Evolutionary conservation across 1,284 basidiomycete genomes (phyloP).

Genomic region (Waitea zeae): DNA sequence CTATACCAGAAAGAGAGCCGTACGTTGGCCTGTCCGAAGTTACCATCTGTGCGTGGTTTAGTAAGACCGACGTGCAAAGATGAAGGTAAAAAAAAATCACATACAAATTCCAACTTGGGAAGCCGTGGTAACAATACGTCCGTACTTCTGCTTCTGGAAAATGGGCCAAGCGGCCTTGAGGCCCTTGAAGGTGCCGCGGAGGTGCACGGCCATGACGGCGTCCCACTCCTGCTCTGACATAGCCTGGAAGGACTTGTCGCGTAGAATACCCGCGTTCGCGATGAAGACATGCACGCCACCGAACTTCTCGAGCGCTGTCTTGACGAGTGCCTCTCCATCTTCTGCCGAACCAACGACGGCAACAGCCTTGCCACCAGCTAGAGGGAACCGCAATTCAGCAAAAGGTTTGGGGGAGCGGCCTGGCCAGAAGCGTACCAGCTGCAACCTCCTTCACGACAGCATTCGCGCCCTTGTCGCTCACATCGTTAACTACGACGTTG

Average conservation of each 20-base stretch:
- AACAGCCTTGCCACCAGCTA: conserved; percentile 80
- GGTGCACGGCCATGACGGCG: conserved; percentile 75
- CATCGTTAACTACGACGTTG: conserved; percentile 95
- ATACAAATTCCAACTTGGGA: conserved; percentile 86
- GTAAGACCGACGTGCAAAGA: neutral
- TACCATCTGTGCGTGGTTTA: conserved; percentile 46
- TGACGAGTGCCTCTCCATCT: conserved; percentile 84
- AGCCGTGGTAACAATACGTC: conserved; percentile 87
- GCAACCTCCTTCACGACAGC: conserved; percentile 80
- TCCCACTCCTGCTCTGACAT: conserved; percentile 96
- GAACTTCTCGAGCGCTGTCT: conserved; percentile 77
- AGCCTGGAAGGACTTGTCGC: conserved; percentile 82
- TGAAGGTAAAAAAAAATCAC: conserved; percentile 13
- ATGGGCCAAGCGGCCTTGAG: conserved; percentile 93
- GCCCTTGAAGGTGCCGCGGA: conserved; percentile 66
- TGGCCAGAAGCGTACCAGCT: conserved; percentile 29
- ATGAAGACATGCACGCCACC: conserved; percentile 81
- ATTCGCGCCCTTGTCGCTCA: conserved; percentile 72
- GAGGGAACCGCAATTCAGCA: conserved; percentile 3
- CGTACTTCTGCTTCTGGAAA: conserved; percentile 95
- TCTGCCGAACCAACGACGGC: conserved; percentile 80
- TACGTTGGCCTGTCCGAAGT: conserved; percentile 85
- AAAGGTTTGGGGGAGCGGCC: neutral
- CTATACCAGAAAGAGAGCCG: conserved; percentile 7
- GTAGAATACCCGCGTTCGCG: conserved; percentile 89